These are phyloP conservation scores for Croton laevigatus DNA, from an alignment of 441 rosid genomes.

Conservation along the genomic window DNA sequence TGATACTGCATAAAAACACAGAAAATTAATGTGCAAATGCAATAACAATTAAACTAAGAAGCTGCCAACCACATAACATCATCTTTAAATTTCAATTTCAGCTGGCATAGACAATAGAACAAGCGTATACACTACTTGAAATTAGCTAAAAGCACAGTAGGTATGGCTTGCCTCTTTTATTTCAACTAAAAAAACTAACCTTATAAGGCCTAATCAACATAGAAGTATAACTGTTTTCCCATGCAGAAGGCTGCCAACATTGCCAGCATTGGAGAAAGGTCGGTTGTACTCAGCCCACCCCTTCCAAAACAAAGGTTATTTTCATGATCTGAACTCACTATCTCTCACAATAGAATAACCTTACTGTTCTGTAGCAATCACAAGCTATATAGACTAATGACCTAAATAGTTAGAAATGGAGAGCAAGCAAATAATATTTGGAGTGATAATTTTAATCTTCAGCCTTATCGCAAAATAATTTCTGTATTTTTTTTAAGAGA, in stretches of 20 bases:
- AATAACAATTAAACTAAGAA: conserved; percentile 3
- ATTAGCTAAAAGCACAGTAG: conserved; percentile 1
- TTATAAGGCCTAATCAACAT: not conserved
- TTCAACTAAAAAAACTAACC: not conserved
- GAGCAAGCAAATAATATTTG: not conserved
- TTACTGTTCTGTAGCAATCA: not conserved
- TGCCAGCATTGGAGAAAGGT: not conserved
- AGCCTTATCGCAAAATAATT: not conserved
- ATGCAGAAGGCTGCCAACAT: not conserved
- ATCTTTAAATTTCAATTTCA: conserved; percentile 1
- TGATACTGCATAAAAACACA: conserved; percentile 52
- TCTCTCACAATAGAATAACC: not conserved
- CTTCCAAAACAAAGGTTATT: not conserved
- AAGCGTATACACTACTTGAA: not conserved
- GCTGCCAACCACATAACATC: not conserved
- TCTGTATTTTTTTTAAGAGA: not conserved
- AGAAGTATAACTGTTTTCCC: not conserved
- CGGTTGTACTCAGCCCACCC: not conserved
- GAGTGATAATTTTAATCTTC: not conserved
- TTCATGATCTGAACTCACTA: not conserved
- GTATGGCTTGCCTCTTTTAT: not conserved
- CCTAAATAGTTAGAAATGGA: not conserved
- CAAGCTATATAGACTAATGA: not conserved
- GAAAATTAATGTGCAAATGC: conserved; percentile 2
- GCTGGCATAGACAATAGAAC: not conserved